Evolutionary conservation across 805 yeast species (phyloP), one percentile per base, ranked within the genome.

Genomic region (Candida namnaoensis): DNA sequence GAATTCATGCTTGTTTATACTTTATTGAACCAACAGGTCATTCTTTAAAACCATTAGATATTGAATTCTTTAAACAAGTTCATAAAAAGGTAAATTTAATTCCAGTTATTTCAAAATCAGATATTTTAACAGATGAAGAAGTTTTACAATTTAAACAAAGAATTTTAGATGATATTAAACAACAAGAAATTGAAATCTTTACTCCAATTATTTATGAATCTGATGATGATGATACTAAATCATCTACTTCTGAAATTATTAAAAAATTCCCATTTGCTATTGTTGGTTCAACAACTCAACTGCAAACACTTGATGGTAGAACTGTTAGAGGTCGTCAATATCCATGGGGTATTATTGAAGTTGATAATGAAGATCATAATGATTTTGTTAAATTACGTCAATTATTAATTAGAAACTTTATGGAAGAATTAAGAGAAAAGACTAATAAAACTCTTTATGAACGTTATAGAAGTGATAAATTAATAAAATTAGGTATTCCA

Each of bases 11-110:
- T 32, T 79, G 88, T 60, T 67, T 93, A 48, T 93, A 90, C 66
- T 91, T 93, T 55, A 85, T 93, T 56, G 96, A 91, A 66, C 99
- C 99, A 52, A 90, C 97, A 25, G 98, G 96, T 46, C 99, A 93
- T 66, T 78, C 86, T 36, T 74, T 93, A 61, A 85, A 82, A 60
- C 81, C 96, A 15, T 72, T 93, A 55, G 99, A 93, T 63, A 79
- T 93, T 51, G 81, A 76, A 50, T 85, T 90, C 52, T 86, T 93
- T 87, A 81, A 82, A 58, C 78, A 79, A 59, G 78, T 93, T 47
- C 95, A 88, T 67, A 81, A 82, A 57, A 88, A 88, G 62, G 96
- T 90, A 47, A 93, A 93, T 62, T 74, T 93, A 62, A 86, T 93
- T 47, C 99, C 99, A 38, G 78, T 93, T 38, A 87, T 93, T 64